Evolutionary conservation across 495 filamentous ascomycete species (phyloP).

Genomic region (Aspergillus cavernicola): DNA sequence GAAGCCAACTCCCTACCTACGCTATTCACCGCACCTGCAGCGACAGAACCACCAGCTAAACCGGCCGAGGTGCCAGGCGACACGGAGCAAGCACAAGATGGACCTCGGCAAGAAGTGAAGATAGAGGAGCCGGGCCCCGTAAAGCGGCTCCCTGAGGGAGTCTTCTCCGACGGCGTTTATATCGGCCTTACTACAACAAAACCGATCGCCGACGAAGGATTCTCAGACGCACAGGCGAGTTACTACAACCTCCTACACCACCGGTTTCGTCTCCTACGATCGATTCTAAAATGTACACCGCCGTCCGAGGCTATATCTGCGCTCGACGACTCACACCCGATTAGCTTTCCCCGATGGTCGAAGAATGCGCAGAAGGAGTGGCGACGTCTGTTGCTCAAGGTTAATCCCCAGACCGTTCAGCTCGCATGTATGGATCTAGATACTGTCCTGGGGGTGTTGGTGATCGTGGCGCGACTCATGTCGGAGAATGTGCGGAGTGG

Average conservation of each 20-base stretch:
- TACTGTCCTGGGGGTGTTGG: conserved; percentile 51
- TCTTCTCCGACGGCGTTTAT: conserved; percentile 28
- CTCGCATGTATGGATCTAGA: conserved; percentile 64
- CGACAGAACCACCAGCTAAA: conserved; percentile 7
- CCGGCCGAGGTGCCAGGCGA: not conserved
- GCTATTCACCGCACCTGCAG: conserved; percentile 55
- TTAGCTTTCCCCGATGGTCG: conserved; percentile 47
- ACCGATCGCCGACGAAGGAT: conserved; percentile 9
- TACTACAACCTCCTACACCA: conserved; percentile 62
- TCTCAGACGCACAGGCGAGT: conserved; percentile 49
- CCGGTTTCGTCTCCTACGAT: conserved; percentile 57
- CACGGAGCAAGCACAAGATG: not conserved
- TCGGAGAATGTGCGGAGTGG: conserved; percentile 41
- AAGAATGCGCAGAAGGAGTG: conserved; percentile 40
- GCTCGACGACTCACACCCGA: conserved; percentile 56
- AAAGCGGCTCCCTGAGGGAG: conserved; percentile 5
- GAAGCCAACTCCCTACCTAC: conserved; percentile 69
- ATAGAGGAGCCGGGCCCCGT: not conserved
- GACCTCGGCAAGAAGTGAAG: not conserved
- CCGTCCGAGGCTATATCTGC: conserved; percentile 43
- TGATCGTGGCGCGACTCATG: conserved; percentile 36
- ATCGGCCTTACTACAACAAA: conserved; percentile 35
- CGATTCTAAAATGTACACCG: conserved; percentile 52
- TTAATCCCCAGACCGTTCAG: conserved; percentile 64
- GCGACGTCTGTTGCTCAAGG: conserved; percentile 47